These are phyloP conservation scores for Mycena venus DNA, from an alignment of 768 basidiomycete genomes.

Conservation along the genomic window DNA sequence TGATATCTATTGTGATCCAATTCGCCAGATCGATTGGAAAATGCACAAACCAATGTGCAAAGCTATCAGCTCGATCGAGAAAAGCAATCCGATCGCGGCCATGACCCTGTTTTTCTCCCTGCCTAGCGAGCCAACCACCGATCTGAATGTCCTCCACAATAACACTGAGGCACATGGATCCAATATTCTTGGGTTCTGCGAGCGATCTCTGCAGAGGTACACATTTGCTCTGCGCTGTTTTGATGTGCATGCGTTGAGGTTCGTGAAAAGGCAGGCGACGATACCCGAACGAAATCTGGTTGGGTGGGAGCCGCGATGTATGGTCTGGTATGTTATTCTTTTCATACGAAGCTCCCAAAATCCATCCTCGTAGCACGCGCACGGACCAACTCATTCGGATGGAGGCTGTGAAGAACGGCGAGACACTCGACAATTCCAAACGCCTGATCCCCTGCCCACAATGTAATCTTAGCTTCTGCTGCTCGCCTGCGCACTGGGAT, in stretches of 20 bases:
- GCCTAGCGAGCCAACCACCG: constrained; percentile 13
- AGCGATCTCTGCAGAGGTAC: constrained; percentile 5
- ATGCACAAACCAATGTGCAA: constrained; percentile 20
- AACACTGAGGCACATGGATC: constrained; percentile 1
- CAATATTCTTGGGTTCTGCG: background rate
- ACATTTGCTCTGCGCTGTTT: too few relatives aligned
- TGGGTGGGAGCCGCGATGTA: constrained; percentile 40
- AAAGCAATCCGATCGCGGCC: background rate
- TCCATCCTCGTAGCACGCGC: too few relatives aligned
- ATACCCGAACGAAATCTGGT: constrained; percentile 30
- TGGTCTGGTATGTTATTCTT: constrained; percentile 40
- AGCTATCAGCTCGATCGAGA: constrained; percentile 5
- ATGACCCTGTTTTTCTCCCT: background rate
- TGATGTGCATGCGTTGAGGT: too few relatives aligned
- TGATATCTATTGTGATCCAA: background rate
- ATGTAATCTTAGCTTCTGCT: constrained; percentile 43
- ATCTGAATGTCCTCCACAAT: constrained; percentile 3
- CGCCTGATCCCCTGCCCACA: constrained; percentile 36
- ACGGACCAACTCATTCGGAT: constrained; percentile 42
- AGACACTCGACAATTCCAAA: constrained; percentile 3
- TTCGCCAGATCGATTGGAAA: constrained; percentile 4
- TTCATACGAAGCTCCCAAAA: too few relatives aligned
- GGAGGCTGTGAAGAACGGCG: constrained; percentile 19
- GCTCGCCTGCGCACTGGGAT: constrained; percentile 40
- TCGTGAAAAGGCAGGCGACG: constrained; percentile 1